A percentile compares a stretch with the other conserved stretches of the same genome.
Evolutionary conservation across 1,284 basidiomycete species (phyloP).

Genomic region (Exsudoporus floridanus): DNA sequence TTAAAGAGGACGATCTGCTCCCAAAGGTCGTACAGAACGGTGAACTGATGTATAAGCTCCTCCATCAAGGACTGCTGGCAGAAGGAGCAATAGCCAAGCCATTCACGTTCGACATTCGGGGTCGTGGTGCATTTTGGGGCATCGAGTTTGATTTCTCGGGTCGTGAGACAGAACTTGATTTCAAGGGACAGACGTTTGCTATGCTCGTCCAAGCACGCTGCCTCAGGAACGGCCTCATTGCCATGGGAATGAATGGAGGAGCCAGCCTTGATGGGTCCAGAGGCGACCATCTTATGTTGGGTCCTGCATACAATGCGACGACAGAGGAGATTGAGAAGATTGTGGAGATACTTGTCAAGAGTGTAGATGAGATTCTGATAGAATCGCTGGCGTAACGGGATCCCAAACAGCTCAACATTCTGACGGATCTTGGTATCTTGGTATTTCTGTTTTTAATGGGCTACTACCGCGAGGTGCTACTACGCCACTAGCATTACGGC

Average conservation of each 20-base stretch:
- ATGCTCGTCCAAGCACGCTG: constrained; percentile 64
- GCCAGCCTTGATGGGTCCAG: constrained; percentile 64
- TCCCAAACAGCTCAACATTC: not conserved
- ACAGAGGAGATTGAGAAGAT: constrained; percentile 65
- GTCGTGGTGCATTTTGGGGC: constrained; percentile 79
- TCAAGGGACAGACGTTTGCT: constrained; percentile 55
- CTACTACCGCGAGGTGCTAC: not conserved
- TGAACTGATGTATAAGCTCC: constrained; percentile 55
- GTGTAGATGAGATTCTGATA: constrained; percentile 60
- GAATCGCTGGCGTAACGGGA: constrained; percentile 29
- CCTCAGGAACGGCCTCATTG: constrained; percentile 61
- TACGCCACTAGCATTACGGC: constrained; percentile 12
- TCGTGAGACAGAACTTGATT: constrained; percentile 45
- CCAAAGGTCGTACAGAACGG: constrained; percentile 65
- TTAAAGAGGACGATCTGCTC: constrained; percentile 67
- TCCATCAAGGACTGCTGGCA: constrained; percentile 52
- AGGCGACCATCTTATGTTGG: constrained; percentile 68
- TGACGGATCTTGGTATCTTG: not conserved
- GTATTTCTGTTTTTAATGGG: not conserved
- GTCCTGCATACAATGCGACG: constrained; percentile 75
- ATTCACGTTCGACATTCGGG: constrained; percentile 72
- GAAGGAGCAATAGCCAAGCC: constrained; percentile 59
- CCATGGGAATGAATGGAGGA: constrained; percentile 74
- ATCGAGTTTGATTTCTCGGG: constrained; percentile 73
- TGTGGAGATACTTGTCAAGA: constrained; percentile 58